Evolutionary conservation across 495 filamentous ascomycete genomes (phyloP).

Genomic region (Aspergillus ostianus): DNA sequence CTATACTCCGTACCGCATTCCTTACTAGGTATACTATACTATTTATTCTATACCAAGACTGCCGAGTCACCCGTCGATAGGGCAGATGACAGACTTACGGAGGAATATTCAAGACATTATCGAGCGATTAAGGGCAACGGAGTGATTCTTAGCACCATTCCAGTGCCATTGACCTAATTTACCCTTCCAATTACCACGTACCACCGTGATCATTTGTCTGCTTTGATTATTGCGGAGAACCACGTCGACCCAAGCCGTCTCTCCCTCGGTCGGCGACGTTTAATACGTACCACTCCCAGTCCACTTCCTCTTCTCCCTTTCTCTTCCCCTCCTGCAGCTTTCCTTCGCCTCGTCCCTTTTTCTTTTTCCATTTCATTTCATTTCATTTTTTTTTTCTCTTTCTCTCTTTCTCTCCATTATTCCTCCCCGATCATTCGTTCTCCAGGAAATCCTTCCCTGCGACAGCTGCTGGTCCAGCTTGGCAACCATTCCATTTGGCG

Average conservation of each 20-base stretch:
- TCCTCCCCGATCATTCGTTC: background rate
- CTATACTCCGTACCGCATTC: no score
- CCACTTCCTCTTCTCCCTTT: conserved; percentile 13
- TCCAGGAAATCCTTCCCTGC: background rate
- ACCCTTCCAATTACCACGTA: no score
- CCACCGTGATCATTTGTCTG: background rate
- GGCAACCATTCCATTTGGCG: background rate
- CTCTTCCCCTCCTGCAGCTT: conserved; percentile 6
- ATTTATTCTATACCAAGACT: no score
- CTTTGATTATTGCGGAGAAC: background rate
- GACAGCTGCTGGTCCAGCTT: conserved; percentile 20
- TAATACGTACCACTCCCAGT: conserved; percentile 15
- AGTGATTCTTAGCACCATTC: no score
- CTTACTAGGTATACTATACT: no score
- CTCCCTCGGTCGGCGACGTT: conserved; percentile 18
- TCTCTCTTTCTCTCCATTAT: conserved; percentile 2
- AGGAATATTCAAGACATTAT: no score
- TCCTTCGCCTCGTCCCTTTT: conserved; percentile 6
- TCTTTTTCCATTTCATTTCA: no score
- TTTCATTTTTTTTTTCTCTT: conserved; percentile 2
- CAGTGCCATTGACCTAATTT: no score
- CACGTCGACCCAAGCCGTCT: conserved; percentile 3
- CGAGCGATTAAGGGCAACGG: no score
- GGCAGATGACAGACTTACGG: no score
- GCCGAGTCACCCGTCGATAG: no score